Conservation (phyloP, 176 grass and related monocot species). For the Pharus latifolius region DNA sequence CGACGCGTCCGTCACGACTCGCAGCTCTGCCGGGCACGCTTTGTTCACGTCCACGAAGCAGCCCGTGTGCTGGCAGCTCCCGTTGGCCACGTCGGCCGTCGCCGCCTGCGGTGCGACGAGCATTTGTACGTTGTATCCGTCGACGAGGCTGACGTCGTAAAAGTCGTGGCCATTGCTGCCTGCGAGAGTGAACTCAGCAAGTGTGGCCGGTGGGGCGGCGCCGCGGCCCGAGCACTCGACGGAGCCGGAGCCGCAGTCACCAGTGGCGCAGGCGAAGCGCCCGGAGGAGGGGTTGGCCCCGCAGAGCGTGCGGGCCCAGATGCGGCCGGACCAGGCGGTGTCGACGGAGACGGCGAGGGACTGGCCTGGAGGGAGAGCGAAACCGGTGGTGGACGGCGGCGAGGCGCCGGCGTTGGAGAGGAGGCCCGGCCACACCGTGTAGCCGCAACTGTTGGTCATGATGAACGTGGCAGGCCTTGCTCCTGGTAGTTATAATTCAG, state of each 20-base stretch:
- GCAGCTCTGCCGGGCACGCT: constrained; percentile 36
- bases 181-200: constrained; percentile 58
- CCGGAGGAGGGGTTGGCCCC: not conserved
- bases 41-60: constrained; percentile 39
- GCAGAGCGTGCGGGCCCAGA: constrained; percentile 53
- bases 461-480: constrained; percentile 15
- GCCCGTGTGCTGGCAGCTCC: constrained; percentile 23
- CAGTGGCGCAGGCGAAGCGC: constrained; percentile 36
- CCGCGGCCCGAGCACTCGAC: constrained; percentile 44
- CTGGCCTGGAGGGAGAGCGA: constrained; percentile 23
- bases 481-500: not conserved
- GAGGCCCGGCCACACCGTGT: constrained; percentile 48
- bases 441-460: constrained; percentile 36
- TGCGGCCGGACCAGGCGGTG: constrained; percentile 35
- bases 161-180: constrained; percentile 15
- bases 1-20: not conserved
- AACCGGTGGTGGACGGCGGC: constrained; percentile 28
- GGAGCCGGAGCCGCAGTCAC: constrained; percentile 47
- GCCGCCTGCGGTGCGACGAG: constrained; percentile 6
- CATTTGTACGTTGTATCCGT: constrained; percentile 40
- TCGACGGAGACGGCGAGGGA: not conserved
- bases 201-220: constrained; percentile 21
- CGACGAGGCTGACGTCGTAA: constrained; percentile 72
- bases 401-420: constrained; percentile 40
- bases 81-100: not conserved